These are phyloP conservation scores for Pulveroboletus sp. DNA, from an alignment of 768 basidiomycete genomes.

Conservation along the genomic window DNA sequence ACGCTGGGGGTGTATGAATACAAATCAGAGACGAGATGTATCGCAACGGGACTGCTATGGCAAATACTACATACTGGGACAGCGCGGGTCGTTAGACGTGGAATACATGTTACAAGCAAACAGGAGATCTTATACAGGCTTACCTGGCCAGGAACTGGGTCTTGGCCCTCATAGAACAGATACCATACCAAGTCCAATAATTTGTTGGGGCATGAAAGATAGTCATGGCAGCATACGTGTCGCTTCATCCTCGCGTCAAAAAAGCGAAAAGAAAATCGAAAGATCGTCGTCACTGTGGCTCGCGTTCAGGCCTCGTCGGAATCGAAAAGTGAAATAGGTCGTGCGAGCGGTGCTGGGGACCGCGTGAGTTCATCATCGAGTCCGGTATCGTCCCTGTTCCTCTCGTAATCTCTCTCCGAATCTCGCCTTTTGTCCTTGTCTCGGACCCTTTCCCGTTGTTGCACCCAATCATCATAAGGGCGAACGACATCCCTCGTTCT, in stretches of 20 bases:
- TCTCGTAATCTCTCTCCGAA: background rate
- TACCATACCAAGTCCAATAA: conserved; percentile 2
- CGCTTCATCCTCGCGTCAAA: background rate
- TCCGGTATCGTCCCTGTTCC: background rate
- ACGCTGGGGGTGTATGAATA: too few species aligned
- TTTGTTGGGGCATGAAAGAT: background rate
- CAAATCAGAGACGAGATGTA: background rate
- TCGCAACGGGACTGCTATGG: too few species aligned
- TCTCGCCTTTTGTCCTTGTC: background rate
- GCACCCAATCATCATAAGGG: background rate
- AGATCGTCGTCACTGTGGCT: background rate
- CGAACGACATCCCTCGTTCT: background rate
- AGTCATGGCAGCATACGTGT: background rate
- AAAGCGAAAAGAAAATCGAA: background rate
- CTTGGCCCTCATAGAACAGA: conserved; percentile 1
- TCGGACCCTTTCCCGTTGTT: background rate
- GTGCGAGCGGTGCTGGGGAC: conserved; percentile 28
- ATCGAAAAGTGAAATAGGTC: conserved; percentile 32
- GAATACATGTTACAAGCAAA: background rate
- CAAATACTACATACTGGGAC: background rate
- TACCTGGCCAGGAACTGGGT: background rate
- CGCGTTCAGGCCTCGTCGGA: conserved; percentile 17
- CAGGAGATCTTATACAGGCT: background rate
- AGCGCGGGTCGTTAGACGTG: background rate
- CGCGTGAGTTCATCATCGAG: conserved; percentile 10